Base-by-base conservation (phyloP, 805 yeast genomes). In the Starmerella gropengiesseri region DNA sequence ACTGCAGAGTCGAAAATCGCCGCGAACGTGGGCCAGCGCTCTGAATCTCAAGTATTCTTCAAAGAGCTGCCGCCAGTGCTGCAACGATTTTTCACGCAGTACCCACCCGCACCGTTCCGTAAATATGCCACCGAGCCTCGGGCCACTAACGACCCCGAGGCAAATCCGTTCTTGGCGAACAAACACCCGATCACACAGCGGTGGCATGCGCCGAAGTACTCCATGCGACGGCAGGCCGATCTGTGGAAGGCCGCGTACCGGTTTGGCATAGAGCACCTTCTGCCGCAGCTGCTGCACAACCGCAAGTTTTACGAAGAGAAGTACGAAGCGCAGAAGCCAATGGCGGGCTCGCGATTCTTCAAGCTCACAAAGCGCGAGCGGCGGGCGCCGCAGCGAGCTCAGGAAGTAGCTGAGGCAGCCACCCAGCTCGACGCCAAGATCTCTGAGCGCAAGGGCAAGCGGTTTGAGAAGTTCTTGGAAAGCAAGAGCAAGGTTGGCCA, bases 101-200 rank as follows among this genome's bases (percentile, higher is more conserved):
- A 75, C 57, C 96, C 96, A 25, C 95, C 95, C 7, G 65, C 78
- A 18, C 89, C 86, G n/a, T 76, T 75, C 62, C 71, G 72, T 16
- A 59, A 70, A 51, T 87, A 85, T 60, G 67, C 83, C 5, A 63
- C 68, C 2, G 70, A 68, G 48, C 81, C 94, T 40, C 73, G 82
- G 2, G 64, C 74, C 22, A 77, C 82, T 18, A 65, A 64, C 37
- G 87, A 85, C 37, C 70, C 73, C 18, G 73, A 74, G 47, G 81
- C 86, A 53, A 87, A 87, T 62, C 96, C 96, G 41, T 87, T 87
- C 61, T 61, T 84, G 43, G 79, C 94, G 19, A 86, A 84, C 61
- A 80, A 73, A 56, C 86, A 86, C 60, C 85, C 93, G 17, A 73
- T 80, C 18, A 84, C 93, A 18, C 74, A 80, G n/a, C 69, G 65